Conservation (phyloP, 2,329 filamentous ascomycete species). For the Stylonectria norvegica region DNA sequence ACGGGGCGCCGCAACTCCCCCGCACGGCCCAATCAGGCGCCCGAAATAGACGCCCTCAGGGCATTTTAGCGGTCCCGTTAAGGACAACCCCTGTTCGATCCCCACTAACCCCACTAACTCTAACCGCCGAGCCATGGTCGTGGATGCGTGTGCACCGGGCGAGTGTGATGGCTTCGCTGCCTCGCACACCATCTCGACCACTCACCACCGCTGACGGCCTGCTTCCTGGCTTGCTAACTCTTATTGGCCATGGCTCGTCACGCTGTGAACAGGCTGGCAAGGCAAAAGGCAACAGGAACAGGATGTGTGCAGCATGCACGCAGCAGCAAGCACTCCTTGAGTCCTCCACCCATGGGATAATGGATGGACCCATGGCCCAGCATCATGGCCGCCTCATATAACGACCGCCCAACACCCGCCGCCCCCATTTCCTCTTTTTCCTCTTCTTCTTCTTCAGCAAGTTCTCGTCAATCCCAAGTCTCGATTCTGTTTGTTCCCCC, state of each 20-base stretch:
- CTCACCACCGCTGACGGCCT: conserved; percentile 16
- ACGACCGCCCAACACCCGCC: conserved; percentile 35
- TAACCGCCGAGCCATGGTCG: conserved; percentile 25
- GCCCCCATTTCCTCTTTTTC: conserved; percentile 27
- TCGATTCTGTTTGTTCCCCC: conserved; percentile 45
- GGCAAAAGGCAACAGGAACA: not conserved
- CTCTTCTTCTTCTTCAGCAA: conserved; percentile 61
- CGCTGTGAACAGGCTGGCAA: not conserved
- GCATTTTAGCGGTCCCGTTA: not conserved
- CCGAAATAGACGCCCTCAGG: conserved; percentile 23
- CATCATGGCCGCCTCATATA: conserved; percentile 26
- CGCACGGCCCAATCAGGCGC: conserved; percentile 22
- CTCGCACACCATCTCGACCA: conserved; percentile 2
- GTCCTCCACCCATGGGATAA: too few species aligned
- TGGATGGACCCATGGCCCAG: too few species aligned
- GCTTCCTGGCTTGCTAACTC: conserved; percentile 16
- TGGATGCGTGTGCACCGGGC: too few species aligned
- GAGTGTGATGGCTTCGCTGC: conserved; percentile 22
- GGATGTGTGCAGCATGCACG: too few species aligned
- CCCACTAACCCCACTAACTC: not conserved
- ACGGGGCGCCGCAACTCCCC: conserved; percentile 16
- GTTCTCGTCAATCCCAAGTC: conserved; percentile 53
- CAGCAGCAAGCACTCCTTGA: too few species aligned
- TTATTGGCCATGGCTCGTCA: conserved; percentile 14
- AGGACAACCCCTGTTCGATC: not conserved